phyloP scores from a whole-genome alignment of 1,284 basidiomycete species.

The Pholiota adiposa region DNA sequence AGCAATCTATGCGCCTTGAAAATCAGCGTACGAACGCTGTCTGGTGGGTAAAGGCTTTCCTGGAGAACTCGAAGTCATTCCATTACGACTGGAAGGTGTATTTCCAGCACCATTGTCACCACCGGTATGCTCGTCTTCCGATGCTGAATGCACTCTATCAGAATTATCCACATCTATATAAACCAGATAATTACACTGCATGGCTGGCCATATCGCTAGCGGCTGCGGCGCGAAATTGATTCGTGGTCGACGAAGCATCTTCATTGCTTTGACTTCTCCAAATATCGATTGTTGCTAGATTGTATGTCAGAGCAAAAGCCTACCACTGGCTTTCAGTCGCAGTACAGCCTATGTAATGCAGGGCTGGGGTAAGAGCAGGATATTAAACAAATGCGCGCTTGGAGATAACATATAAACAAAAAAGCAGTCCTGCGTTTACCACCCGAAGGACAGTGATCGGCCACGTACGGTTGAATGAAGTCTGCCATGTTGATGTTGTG shows the following conservation, averaged over 20 bases:
- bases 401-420: background rate
- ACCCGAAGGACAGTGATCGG: background rate
- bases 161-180: background rate
- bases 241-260: background rate
- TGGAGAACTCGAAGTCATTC: background rate
- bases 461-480: background rate
- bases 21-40: background rate
- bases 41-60: background rate
- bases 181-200: background rate
- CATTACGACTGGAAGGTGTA: background rate
- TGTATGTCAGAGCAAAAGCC: no score
- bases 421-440: background rate
- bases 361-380: background rate
- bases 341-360: background rate
- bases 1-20: no score
- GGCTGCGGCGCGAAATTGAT: slow-evolving; percentile 1
- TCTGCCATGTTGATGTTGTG: background rate
- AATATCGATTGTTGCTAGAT: no score
- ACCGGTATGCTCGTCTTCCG: background rate
- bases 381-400: background rate
- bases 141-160: background rate
- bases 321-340: no score
- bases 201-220: background rate
- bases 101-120: background rate
- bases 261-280: background rate